Conservation (phyloP, 768 basidiomycete species). For the Tulasnella sp. region DNA sequence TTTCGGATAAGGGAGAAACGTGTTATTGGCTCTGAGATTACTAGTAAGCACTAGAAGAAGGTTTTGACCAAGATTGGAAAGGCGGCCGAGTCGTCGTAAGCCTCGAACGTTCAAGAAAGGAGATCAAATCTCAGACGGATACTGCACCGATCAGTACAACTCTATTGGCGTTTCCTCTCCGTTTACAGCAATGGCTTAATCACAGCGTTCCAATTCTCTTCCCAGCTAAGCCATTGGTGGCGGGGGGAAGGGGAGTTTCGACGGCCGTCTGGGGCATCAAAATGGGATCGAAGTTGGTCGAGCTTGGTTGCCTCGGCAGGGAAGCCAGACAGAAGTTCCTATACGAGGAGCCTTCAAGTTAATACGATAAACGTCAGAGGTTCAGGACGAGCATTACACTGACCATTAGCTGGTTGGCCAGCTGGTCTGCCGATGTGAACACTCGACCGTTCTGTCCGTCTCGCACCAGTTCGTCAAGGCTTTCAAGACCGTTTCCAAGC, state of each 20-base stretch:
- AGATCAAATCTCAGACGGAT: neutral
- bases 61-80: no score
- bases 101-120: no score
- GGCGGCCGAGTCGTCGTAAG: no score
- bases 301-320: neutral
- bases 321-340: constrained; percentile 1
- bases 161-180: neutral
- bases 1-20: neutral
- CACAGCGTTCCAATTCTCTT: constrained; percentile 15
- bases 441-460: constrained; percentile 81
- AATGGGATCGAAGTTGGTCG: constrained; percentile 5
- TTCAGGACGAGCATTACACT: constrained; percentile 35
- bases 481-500: constrained; percentile 43
- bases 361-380: neutral
- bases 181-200: neutral
- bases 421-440: constrained; percentile 66
- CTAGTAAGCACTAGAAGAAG: neutral
- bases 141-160: neutral
- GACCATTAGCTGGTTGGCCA: constrained; percentile 76
- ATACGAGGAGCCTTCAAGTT: neutral
- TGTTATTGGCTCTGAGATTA: neutral
- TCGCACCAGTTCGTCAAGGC: constrained; percentile 84
- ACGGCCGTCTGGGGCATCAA: neutral
- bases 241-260: neutral
- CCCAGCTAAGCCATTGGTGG: neutral